Conservation (phyloP, 768 basidiomycete species). For the Suillus spraguei region DNA sequence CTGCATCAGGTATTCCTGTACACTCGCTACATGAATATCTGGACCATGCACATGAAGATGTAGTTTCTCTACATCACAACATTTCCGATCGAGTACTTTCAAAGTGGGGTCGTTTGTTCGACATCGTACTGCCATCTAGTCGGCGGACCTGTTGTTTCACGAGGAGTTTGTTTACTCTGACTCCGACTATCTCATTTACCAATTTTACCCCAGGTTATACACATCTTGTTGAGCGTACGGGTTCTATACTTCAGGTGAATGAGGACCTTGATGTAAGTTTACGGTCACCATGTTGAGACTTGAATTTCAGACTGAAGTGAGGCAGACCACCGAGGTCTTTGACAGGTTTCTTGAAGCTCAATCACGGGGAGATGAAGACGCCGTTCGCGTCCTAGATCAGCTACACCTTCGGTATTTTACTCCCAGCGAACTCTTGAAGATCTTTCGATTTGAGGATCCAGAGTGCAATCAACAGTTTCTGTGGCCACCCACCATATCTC, state of each 20-base stretch:
- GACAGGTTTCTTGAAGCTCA: slow-evolving; percentile 54
- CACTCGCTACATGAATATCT: slow-evolving; percentile 18
- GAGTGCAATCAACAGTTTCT: slow-evolving; percentile 37
- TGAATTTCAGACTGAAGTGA: slow-evolving; percentile 1
- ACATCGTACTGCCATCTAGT: slow-evolving; percentile 70
- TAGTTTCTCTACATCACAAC: slow-evolving; percentile 28
- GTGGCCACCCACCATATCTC: slow-evolving; percentile 67
- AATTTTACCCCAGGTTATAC: slow-evolving; percentile 58
- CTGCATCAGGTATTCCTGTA: not conserved
- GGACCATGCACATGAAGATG: slow-evolving; percentile 15
- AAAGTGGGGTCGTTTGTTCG: slow-evolving; percentile 82
- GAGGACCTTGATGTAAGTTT: slow-evolving; percentile 60
- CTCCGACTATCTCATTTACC: not conserved
- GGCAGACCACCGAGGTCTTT: slow-evolving; percentile 63
- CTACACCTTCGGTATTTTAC: slow-evolving; percentile 77
- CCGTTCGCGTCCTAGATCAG: slow-evolving; percentile 56
- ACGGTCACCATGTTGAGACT: not conserved
- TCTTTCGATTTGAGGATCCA: slow-evolving; percentile 56
- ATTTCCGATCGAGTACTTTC: slow-evolving; percentile 64
- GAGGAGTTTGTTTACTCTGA: slow-evolving; percentile 47
- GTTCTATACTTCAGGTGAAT: slow-evolving; percentile 76
- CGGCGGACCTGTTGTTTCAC: slow-evolving; percentile 79
- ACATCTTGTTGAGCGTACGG: slow-evolving; percentile 73
- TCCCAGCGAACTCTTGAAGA: slow-evolving; percentile 67
- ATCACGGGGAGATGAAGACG: slow-evolving; percentile 38